Evolutionary conservation across 2,329 filamentous ascomycete genomes (phyloP).

Genomic region (Fusarium torreyae): DNA sequence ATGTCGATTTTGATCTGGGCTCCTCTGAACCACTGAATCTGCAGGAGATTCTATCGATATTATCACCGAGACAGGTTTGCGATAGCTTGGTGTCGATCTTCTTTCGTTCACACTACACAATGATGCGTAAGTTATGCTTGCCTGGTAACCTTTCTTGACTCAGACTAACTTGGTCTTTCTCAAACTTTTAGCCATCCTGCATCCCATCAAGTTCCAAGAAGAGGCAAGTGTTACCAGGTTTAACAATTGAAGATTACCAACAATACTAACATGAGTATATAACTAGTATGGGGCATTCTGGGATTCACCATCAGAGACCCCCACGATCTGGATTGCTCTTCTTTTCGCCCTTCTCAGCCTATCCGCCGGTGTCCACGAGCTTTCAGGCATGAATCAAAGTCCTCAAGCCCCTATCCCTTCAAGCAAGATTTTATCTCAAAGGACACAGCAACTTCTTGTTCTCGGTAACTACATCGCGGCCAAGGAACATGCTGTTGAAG

Average conservation of each 20-base stretch:
- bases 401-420: slow-evolving; percentile 40
- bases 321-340: slow-evolving; percentile 62
- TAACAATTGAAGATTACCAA: neutral
- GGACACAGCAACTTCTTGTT: slow-evolving; percentile 60
- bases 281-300: slow-evolving; percentile 62
- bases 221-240: slow-evolving; percentile 34
- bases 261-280: neutral
- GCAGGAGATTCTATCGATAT: slow-evolving; percentile 31
- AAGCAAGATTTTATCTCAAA: slow-evolving; percentile 40
- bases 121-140: slow-evolving; percentile 41
- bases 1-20: neutral
- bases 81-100: slow-evolving; percentile 53
- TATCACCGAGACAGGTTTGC: slow-evolving; percentile 49
- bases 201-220: slow-evolving; percentile 50
- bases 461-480: slow-evolving; percentile 61
- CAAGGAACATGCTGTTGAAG: slow-evolving; percentile 61
- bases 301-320: slow-evolving; percentile 46
- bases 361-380: slow-evolving; percentile 53
- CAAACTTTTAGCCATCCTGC: slow-evolving; percentile 41
- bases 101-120: slow-evolving; percentile 47
- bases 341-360: slow-evolving; percentile 61
- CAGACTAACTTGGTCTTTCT: rapidly evolving
- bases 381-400: slow-evolving; percentile 38
- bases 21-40: neutral
- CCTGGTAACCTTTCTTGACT: rapidly evolving